Evolutionary conservation across 73 alveolate species (phyloP), one percentile per base, ranked within the genome.

Genomic region (Durusdinium trenchii): DNA sequence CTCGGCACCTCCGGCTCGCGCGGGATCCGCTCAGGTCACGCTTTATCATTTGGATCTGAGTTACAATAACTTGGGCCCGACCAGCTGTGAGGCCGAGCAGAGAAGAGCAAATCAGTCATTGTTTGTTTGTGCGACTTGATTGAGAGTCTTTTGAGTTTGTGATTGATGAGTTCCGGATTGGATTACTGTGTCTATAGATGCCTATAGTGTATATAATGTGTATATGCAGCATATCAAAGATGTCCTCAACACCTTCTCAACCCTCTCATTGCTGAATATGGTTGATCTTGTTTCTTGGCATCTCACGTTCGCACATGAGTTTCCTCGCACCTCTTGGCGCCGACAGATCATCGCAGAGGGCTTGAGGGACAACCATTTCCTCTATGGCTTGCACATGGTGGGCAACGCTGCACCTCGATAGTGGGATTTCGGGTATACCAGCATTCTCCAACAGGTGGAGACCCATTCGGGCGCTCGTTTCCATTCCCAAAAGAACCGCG

Each of bases 381-480:
- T 99, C n/a, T 99, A 99, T 42, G 99, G 99, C 7, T 84, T 99
- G 38, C 99, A 99, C 99, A 99, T 99, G 79, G 99, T 99, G 73
- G 99, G 99, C 79, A 99, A 99, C 95, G 99, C 99, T 3, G 99
- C 52, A 23, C 52, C 94, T n/a, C 23, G 94, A 23, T 52, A 0
- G 86, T 35, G 20, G 82, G 32, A 62, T 9, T 10, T 20, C 76
- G 16, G 36, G 18, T 62, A 3, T 62, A n/a, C n/a, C n/a, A n/a
- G n/a, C n/a, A n/a, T n/a, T n/a, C n/a, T n/a, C n/a, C n/a, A n/a
- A n/a, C n/a, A n/a, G n/a, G n/a, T n/a, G n/a, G n/a, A n/a, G n/a
- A n/a, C n/a, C n/a, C n/a, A n/a, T n/a, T n/a, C n/a, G n/a, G n/a
- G n/a, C n/a, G n/a, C n/a, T n/a, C n/a, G n/a, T n/a, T n/a, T n/a